Evolutionary conservation across 768 basidiomycete species (phyloP), one percentile per base, ranked within the genome.

Genomic region (Trametes cingulata): DNA sequence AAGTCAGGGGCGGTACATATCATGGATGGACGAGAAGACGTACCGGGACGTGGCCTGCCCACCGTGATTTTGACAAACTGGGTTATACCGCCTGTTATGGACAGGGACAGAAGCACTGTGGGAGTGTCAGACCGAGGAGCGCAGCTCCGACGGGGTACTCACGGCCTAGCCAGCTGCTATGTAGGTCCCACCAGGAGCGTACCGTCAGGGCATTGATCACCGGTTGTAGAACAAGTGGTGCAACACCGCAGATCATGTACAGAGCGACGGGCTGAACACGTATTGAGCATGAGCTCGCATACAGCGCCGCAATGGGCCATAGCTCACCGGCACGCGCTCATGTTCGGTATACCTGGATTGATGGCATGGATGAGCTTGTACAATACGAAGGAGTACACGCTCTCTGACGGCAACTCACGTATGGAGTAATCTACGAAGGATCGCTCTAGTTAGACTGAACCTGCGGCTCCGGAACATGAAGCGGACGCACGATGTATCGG

Each of bases 131-230:
- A 56, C 19, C 27, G 14, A 25, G 39, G 41, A 43, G 24, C 22
- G 1, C 17, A 37, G 42, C 15, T 10, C 9, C 15, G 6, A 8
- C 1, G 50, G 14, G 14, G 25, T 13, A 71, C 78, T 35, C 58
- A 81, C 82, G 60, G 15, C 80, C 80, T 3, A 83, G 75, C 61
- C 71, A 64, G 74, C 88, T 79, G 67, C 85, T 87, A 69, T 97
- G 95, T 29, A 89, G 76, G 68, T 97, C 95, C 94, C 95, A 98
- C 78, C 85, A 86, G 2, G 86, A 88, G n/a, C 88, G 82, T 27
- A 93, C 77, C 20, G 92, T 88, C 14, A 90, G 49, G 20, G 85
- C 58, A 65, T 91, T 91, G 65, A 95, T 80, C 19, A 85, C 64
- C 19, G 87, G 79, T 68, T 92, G 85, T 42, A 93, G 74, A 45